Evolutionary conservation across 2,329 filamentous ascomycete genomes (phyloP).

Genomic region (Sordariomycetes sp.): DNA sequence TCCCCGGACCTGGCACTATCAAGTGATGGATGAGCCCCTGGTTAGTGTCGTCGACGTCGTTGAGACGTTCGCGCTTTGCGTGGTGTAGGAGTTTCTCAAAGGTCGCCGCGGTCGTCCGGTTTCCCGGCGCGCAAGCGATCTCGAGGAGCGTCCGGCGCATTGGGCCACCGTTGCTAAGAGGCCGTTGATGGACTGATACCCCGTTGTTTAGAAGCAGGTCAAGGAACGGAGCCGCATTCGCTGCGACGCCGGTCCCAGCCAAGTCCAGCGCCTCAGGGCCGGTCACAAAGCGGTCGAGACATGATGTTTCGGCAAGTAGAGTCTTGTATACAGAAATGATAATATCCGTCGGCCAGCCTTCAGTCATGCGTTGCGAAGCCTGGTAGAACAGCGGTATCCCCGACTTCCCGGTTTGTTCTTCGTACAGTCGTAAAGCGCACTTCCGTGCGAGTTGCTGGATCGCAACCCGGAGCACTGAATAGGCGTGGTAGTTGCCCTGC

Average conservation of each 20-base stretch:
- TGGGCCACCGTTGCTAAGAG: not conserved
- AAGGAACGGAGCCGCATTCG: not conserved
- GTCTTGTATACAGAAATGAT: not conserved
- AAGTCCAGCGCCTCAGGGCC: not conserved
- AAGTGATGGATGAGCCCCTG: slow-evolving; percentile 3
- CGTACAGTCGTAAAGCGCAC: not conserved
- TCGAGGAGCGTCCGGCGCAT: not conserved
- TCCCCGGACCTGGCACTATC: not conserved
- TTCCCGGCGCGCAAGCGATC: not conserved
- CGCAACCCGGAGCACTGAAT: not conserved
- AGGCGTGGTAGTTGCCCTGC: not conserved
- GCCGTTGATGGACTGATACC: slow-evolving; percentile 3
- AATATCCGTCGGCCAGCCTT: not conserved
- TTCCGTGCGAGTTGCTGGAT: not conserved
- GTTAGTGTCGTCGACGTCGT: not conserved
- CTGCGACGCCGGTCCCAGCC: not conserved
- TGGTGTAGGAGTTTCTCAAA: slow-evolving; percentile 2
- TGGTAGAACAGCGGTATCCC: slow-evolving; percentile 1
- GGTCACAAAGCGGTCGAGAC: not conserved
- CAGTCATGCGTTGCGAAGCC: not conserved
- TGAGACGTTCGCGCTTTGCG: not conserved
- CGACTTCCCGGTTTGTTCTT: not conserved
- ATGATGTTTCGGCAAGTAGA: not conserved
- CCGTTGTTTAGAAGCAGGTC: not conserved
- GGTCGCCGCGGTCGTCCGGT: not conserved